Conservation (phyloP, 768 basidiomycete genomes). For the Serendipita sp. region DNA sequence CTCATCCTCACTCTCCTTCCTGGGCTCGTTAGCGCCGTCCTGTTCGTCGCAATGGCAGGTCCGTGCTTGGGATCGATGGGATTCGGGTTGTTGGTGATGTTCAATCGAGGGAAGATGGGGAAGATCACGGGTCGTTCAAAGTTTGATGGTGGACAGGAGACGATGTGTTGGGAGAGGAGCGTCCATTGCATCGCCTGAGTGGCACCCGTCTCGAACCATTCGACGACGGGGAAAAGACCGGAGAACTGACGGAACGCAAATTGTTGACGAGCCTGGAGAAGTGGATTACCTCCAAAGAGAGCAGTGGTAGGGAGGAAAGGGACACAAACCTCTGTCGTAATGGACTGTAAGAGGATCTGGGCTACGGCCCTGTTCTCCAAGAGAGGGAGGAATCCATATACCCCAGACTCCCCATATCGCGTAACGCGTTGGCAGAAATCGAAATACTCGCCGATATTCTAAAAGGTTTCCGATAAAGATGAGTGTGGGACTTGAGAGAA, state of each 20-base stretch:
- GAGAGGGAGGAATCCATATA: constrained; percentile 49
- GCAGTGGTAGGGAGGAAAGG: not conserved
- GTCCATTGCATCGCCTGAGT: constrained; percentile 52
- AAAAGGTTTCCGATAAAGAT: constrained; percentile 18
- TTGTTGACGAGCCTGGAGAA: constrained; percentile 36
- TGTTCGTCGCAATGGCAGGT: not conserved
- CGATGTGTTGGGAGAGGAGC: constrained; percentile 35
- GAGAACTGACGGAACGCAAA: constrained; percentile 48
- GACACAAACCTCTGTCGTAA: constrained; percentile 36
- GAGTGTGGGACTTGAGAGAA: too few relatives aligned
- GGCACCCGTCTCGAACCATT: constrained; percentile 38
- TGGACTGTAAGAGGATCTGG: constrained; percentile 35
- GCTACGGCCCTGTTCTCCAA: constrained; percentile 41
- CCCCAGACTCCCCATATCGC: constrained; percentile 40
- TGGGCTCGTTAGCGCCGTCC: not conserved
- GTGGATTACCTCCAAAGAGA: not conserved
- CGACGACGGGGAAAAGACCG: constrained; percentile 33
- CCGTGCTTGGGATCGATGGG: not conserved
- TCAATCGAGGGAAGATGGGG: constrained; percentile 42
- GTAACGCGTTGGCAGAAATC: constrained; percentile 42
- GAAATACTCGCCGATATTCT: constrained; percentile 39
- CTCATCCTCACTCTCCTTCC: not conserved
- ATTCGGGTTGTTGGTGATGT: constrained; percentile 25
- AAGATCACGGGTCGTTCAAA: constrained; percentile 27
- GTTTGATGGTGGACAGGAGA: constrained; percentile 36